Percentiles rank a stretch among this genome's conserved stretches.
Conservation (phyloP, 2,329 filamentous ascomycete species). For the Alternaria ventricosa region DNA sequence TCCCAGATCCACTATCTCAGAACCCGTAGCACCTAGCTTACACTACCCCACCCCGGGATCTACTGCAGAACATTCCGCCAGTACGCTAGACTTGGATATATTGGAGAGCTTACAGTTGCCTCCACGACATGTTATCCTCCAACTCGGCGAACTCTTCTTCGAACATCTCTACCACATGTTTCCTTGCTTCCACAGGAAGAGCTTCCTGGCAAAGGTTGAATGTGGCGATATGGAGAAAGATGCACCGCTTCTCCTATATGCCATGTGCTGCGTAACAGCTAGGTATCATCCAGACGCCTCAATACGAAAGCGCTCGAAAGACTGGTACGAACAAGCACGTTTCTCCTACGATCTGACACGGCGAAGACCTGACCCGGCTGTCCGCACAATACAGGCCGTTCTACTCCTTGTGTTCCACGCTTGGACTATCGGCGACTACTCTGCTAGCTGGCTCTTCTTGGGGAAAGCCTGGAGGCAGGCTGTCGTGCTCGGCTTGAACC, state of each 20-base stretch:
- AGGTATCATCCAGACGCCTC: conserved; percentile 27
- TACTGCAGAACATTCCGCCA: background rate
- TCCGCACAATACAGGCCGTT: conserved; percentile 37
- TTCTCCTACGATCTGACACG: conserved; percentile 34
- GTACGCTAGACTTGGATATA: conserved; percentile 4
- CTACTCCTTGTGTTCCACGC: conserved; percentile 33
- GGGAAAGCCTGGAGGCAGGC: conserved; percentile 45
- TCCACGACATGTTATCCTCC: conserved; percentile 15
- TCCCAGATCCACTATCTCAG: background rate
- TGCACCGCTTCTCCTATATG: conserved; percentile 31
- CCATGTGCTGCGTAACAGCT: conserved; percentile 36
- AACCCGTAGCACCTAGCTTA: background rate
- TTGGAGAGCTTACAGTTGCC: conserved; percentile 21
- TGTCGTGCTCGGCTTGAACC: conserved; percentile 36
- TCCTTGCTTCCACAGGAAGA: conserved; percentile 38
- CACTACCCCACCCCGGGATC: conserved; percentile 1
- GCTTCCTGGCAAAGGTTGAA: conserved; percentile 23
- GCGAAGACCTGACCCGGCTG: conserved; percentile 20
- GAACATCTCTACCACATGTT: conserved; percentile 27
- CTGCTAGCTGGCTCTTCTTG: conserved; percentile 35
- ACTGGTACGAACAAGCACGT: conserved; percentile 42
- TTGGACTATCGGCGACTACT: conserved; percentile 36
- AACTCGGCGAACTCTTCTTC: conserved; percentile 38
- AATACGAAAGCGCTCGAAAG: conserved; percentile 22
- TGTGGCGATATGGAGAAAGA: conserved; percentile 22